Evolutionary conservation across 805 yeast species (phyloP).

Genomic region (Ogataea salicorniae): DNA sequence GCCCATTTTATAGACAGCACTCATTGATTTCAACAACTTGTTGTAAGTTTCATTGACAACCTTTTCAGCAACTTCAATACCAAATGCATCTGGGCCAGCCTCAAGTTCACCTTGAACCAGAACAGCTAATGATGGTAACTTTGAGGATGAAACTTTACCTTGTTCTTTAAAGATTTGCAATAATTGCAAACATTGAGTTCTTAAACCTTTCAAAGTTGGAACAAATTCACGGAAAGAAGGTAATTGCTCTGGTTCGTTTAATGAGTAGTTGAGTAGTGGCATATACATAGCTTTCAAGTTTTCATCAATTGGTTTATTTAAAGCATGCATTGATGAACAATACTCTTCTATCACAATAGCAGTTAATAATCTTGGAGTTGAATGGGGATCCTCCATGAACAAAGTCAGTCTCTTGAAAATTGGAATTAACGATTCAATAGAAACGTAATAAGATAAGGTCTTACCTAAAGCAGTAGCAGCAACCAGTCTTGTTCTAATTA

Average conservation of each 20-base stretch:
- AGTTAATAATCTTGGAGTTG: conserved; percentile 74
- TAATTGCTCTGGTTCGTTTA: conserved; percentile 39
- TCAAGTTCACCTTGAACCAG: conserved; percentile 91
- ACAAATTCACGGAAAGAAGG: conserved; percentile 77
- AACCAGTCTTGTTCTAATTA: conserved; percentile 68
- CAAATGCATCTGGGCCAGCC: conserved; percentile 92
- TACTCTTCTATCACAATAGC: conserved; percentile 71
- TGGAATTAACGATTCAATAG: conserved; percentile 31
- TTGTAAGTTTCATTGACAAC: conserved; percentile 58
- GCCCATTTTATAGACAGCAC: conserved; percentile 65
- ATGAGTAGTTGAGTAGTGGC: conserved; percentile 28
- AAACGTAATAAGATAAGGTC: conserved; percentile 46
- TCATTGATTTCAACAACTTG: conserved; percentile 56
- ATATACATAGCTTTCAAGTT: conserved; percentile 6
- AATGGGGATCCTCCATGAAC: conserved; percentile 55
- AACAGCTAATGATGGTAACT: conserved; percentile 78
- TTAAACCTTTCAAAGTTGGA: conserved; percentile 76
- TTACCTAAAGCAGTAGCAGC: conserved; percentile 75
- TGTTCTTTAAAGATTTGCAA: conserved; percentile 71
- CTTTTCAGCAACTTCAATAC: conserved; percentile 69
- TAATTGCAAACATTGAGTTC: conserved; percentile 83
- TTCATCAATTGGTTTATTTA: conserved; percentile 7
- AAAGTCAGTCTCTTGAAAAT: conserved; percentile 35
- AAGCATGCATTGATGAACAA: conserved; percentile 33
- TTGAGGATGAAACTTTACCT: conserved; percentile 66